phyloP scores from a whole-genome alignment of 345 rosid genomes.

The Linum usitatissimum region DNA sequence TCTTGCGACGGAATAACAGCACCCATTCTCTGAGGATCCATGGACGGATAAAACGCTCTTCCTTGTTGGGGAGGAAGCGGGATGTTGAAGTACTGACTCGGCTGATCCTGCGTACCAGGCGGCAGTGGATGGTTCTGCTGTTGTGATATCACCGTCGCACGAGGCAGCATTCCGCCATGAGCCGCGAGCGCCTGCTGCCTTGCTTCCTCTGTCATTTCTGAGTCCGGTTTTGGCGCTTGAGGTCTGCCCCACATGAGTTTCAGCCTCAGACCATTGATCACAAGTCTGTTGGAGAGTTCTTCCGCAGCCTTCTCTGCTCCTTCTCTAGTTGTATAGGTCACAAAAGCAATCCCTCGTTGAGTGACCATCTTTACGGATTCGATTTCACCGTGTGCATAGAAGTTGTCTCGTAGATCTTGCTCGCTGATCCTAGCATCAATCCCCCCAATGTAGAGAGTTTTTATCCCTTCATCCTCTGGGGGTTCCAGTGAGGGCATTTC shows the following conservation, averaged over 20 bases:
- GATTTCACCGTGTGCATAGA: slow-evolving; percentile 86
- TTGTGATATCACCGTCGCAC: slow-evolving; percentile 67
- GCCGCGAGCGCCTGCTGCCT: slow-evolving; percentile 57
- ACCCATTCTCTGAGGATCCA: slow-evolving; percentile 99
- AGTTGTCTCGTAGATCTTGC: slow-evolving; percentile 81
- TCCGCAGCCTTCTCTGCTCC: slow-evolving; percentile 96
- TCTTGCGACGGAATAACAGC: slow-evolving; percentile 37
- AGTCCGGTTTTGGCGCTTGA: slow-evolving; percentile 67
- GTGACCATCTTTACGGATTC: slow-evolving; percentile 79
- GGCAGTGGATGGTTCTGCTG: slow-evolving; percentile 41
- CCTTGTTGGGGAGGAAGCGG: slow-evolving; percentile 62
- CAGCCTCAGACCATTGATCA: slow-evolving; percentile 78
- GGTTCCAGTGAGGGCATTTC: slow-evolving; percentile 93
- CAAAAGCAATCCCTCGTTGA: slow-evolving; percentile 84
- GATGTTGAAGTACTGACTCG: slow-evolving; percentile 62
- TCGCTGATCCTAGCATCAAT: slow-evolving; percentile 74
- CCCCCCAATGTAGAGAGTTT: slow-evolving; percentile 83
- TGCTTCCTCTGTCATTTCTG: slow-evolving; percentile 53
- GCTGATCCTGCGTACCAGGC: slow-evolving; percentile 42
- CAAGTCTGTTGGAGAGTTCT: slow-evolving; percentile 78
- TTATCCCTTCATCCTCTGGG: slow-evolving; percentile 85
- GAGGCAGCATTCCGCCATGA: slow-evolving; percentile 75
- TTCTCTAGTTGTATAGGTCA: slow-evolving; percentile 83
- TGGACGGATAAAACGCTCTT: slow-evolving; percentile 73
- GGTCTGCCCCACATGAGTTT: slow-evolving; percentile 96